Percentiles rank a stretch among this genome's conserved stretches.
phyloP scores from a whole-genome alignment of 2,329 filamentous ascomycete genomes.

The Didymosphaeria variabile region DNA sequence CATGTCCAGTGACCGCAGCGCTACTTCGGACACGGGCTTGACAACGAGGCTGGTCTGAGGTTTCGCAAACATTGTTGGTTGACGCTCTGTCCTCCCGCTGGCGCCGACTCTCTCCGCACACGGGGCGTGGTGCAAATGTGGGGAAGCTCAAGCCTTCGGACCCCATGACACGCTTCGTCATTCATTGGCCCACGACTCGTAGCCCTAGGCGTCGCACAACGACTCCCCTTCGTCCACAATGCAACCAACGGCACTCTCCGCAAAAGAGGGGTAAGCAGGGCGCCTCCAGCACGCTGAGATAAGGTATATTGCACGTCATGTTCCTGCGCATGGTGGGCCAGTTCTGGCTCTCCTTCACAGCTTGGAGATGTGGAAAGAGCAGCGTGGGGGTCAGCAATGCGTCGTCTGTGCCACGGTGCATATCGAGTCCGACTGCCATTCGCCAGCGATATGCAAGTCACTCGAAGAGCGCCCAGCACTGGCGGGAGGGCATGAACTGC shows the following conservation, averaged over 20 bases:
- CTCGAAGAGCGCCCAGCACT: conserved; percentile 30
- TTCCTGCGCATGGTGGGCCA: conserved; percentile 37
- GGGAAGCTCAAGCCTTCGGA: conserved; percentile 26
- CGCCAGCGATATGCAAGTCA: conserved; percentile 40
- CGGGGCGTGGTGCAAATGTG: conserved; percentile 26
- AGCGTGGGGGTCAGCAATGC: conserved; percentile 39
- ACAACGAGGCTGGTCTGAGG: conserved; percentile 10
- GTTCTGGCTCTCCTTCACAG: conserved; percentile 25
- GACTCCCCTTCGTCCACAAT: neutral
- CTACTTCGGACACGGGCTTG: conserved; percentile 1
- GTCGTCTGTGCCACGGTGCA: conserved; percentile 12
- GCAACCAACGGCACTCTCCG: conserved; percentile 3
- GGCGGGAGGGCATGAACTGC: conserved; percentile 20
- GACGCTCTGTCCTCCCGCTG: conserved; percentile 28
- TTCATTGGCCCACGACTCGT: conserved; percentile 14
- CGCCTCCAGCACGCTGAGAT: conserved; percentile 24
- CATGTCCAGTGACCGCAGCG: conserved; percentile 7
- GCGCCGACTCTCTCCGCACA: conserved; percentile 23
- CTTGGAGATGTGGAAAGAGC: conserved; percentile 30
- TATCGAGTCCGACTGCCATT: conserved; percentile 18
- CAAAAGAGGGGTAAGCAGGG: conserved; percentile 11
- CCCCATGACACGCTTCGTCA: conserved; percentile 17
- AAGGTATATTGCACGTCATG: conserved; percentile 33
- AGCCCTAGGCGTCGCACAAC: conserved; percentile 12
- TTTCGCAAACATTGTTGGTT: conserved; percentile 22